Percentiles rank a stretch among this genome's conserved stretches.
Evolutionary conservation across 192 early-diverging fungal species (phyloP).

Genomic region (Podila horticola): DNA sequence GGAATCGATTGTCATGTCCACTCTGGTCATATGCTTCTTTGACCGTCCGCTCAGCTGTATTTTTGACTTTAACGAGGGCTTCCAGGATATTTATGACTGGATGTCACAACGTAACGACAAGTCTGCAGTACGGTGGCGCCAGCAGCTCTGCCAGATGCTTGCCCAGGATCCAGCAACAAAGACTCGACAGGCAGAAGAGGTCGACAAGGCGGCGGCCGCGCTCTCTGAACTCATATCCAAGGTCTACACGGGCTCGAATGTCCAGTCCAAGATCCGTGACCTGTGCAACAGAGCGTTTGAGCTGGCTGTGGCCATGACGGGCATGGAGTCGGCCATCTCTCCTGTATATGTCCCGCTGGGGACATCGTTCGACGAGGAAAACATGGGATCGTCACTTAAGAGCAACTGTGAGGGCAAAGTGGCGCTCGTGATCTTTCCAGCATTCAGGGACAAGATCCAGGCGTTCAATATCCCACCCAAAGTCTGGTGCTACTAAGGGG

Average conservation of each 20-base stretch:
- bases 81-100: conserved; percentile 44
- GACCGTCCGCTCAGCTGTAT: conserved; percentile 30
- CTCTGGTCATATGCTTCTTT: conserved; percentile 24
- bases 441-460: conserved; percentile 19
- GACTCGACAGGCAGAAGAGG: conserved; percentile 19
- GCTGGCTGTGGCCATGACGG: conserved; percentile 36
- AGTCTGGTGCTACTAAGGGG: conserved; percentile 34
- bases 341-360: conserved; percentile 5
- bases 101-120: conserved; percentile 24
- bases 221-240: conserved; percentile 20
- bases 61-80: conserved; percentile 46
- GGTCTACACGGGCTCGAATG: conserved; percentile 21
- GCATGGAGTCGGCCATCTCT: conserved; percentile 16
- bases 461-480: conserved; percentile 21
- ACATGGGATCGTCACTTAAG: conserved; percentile 33
- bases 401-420: conserved; percentile 29
- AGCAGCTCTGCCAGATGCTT: conserved; percentile 45
- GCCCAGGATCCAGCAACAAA: conserved; percentile 35
- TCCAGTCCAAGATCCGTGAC: conserved; percentile 25
- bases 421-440: conserved; percentile 40
- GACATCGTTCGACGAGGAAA: conserved; percentile 27
- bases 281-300: conserved; percentile 36
- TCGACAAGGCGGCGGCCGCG: conserved; percentile 5
- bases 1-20: conserved; percentile 35
- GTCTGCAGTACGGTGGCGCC: conserved; percentile 45